phyloP scores from a whole-genome alignment of 139 green algal species.

The Edaphochlamys debaryana region DNA sequence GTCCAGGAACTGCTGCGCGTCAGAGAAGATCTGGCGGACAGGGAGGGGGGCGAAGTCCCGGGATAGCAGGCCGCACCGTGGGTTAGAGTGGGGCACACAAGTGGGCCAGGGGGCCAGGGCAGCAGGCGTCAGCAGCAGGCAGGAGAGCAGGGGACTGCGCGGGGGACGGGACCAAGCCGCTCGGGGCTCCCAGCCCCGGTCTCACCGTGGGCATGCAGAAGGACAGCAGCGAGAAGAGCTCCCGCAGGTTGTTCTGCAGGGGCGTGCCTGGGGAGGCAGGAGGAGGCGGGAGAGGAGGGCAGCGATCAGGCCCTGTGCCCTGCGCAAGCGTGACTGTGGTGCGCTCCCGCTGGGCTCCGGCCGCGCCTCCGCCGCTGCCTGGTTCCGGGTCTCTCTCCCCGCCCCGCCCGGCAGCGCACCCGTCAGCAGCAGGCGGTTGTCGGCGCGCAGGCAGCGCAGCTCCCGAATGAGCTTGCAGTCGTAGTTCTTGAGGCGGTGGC shows the following conservation, averaged over 20 bases:
- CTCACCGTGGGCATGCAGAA: conserved; percentile 89
- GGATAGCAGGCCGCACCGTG: not conserved
- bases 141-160: no score
- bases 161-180: no score
- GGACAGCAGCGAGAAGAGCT: conserved; percentile 99
- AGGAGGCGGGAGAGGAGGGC: no score
- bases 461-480: conserved; percentile 94
- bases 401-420: no score
- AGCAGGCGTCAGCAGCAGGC: no score
- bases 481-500: conserved; percentile 98
- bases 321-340: no score
- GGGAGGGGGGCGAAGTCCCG: not conserved
- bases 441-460: conserved; percentile 77
- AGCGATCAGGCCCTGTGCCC: no score
- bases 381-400: no score
- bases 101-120: not conserved
- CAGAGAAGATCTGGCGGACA: not conserved
- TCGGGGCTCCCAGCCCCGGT: no score
- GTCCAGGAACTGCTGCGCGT: conserved; percentile 28
- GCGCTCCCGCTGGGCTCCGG: no score
- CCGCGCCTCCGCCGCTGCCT: no score
- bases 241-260: conserved; percentile 97
- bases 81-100: no score
- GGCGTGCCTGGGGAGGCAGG: conserved; percentile 83
- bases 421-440: conserved; percentile 95